A percentile compares a stretch with the other conserved stretches of the same genome.
phyloP scores from a whole-genome alignment of 352 stramenopile species.

The Chrysophaeum taylorii region DNA sequence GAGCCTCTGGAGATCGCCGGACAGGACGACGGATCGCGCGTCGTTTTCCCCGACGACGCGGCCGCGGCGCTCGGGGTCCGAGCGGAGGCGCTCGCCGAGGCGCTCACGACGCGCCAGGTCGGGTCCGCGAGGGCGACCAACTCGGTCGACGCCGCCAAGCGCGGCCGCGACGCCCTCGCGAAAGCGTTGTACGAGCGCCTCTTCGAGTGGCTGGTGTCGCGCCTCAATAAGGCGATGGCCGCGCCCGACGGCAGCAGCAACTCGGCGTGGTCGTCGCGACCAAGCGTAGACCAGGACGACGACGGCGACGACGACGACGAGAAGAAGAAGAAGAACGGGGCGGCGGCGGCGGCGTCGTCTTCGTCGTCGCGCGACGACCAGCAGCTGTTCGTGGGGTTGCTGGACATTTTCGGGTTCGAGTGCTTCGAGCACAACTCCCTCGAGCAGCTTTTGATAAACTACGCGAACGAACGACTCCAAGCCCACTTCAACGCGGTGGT shows the following conservation, averaged over 20 bases:
- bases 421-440: slow-evolving; percentile 77
- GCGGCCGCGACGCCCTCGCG: slow-evolving; percentile 71
- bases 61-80: slow-evolving; percentile 24
- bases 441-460: slow-evolving; percentile 69
- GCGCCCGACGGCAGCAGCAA: slow-evolving; percentile 12
- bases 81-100: not conserved
- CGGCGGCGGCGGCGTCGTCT: not conserved
- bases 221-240: slow-evolving; percentile 64
- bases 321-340: not conserved
- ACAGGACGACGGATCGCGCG: not conserved
- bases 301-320: slow-evolving; percentile 23
- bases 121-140: slow-evolving; percentile 18
- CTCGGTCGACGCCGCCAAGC: slow-evolving; percentile 38
- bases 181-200: slow-evolving; percentile 83
- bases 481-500: slow-evolving; percentile 35
- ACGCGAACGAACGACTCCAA: slow-evolving; percentile 69
- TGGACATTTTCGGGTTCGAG: slow-evolving; percentile 83
- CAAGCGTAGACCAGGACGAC: no score
- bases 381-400: slow-evolving; percentile 56
- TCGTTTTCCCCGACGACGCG: slow-evolving; percentile 6
- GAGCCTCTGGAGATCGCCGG: slow-evolving; percentile 48
- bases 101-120: not conserved
- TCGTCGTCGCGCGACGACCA: not conserved
- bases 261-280: not conserved
- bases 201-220: slow-evolving; percentile 77